phyloP scores from a whole-genome alignment of 1,284 basidiomycete species.

The Uromyces viciae-fabae region DNA sequence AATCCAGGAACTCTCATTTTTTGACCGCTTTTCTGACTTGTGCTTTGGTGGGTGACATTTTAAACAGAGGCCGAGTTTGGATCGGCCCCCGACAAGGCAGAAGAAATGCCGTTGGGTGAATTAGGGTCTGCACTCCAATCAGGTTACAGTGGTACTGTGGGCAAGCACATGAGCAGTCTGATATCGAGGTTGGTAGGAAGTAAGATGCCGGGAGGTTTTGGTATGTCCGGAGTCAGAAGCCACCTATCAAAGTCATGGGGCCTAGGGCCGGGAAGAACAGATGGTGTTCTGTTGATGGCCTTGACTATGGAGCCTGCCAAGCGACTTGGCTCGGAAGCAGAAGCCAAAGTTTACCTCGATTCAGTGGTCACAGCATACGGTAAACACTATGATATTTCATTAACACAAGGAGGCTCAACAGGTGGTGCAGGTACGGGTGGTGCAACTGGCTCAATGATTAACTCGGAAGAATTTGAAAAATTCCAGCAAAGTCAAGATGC shows the following conservation, averaged over 20 bases:
- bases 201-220: constrained; percentile 99
- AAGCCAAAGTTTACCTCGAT: constrained; percentile 92
- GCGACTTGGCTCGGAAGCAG: constrained; percentile 81
- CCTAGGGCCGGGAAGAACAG: constrained; percentile 78
- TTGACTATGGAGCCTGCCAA: constrained; percentile 90
- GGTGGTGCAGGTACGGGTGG: constrained; percentile 60
- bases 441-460: constrained; percentile 63
- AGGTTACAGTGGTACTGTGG: constrained; percentile 79
- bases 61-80: constrained; percentile 55
- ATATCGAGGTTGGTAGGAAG: constrained; percentile 85
- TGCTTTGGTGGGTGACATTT: not conserved
- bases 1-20: not conserved
- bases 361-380: constrained; percentile 78
- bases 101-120: constrained; percentile 92
- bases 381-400: constrained; percentile 75
- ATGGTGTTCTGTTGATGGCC: constrained; percentile 84
- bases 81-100: constrained; percentile 92
- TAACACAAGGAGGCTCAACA: constrained; percentile 66
- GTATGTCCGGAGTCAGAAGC: constrained; percentile 83
- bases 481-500: constrained; percentile 89
- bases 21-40: not conserved
- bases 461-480: constrained; percentile 95
- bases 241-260: constrained; percentile 90
- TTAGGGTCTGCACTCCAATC: constrained; percentile 78
- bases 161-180: constrained; percentile 90